These are phyloP conservation scores for Phytopythium mirpurense DNA, from an alignment of 352 stramenopile genomes.

Conservation along the genomic window DNA sequence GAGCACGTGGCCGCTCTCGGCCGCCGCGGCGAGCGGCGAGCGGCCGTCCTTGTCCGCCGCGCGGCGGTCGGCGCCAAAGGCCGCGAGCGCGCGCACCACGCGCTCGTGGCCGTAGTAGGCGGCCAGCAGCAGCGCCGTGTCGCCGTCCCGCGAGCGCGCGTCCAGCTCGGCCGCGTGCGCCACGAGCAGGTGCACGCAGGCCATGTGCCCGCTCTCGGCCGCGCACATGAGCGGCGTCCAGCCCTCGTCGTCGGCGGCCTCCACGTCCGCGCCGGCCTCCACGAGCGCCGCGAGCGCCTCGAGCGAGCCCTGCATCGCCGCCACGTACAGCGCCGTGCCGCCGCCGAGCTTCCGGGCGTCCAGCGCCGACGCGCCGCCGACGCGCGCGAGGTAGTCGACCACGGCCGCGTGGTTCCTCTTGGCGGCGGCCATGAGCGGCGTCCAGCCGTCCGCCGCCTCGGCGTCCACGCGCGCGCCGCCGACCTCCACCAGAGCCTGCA, in stretches of 20 bases:
- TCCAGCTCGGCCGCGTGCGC: slow-evolving; percentile 29
- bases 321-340: slow-evolving; percentile 15
- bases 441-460: slow-evolving; percentile 17
- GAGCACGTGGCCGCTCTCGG: background rate
- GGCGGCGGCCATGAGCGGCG: slow-evolving; percentile 19
- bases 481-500: slow-evolving; percentile 11
- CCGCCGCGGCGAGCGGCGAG: slow-evolving; percentile 11
- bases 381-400: slow-evolving; percentile 5
- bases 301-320: slow-evolving; percentile 12
- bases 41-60: slow-evolving; percentile 8
- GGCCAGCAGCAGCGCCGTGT: slow-evolving; percentile 17
- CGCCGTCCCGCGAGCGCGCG: slow-evolving; percentile 8
- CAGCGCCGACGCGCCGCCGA: background rate
- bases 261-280: slow-evolving; percentile 21
- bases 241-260: slow-evolving; percentile 40
- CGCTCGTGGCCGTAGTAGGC: slow-evolving; percentile 17
- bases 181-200: slow-evolving; percentile 32
- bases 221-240: slow-evolving; percentile 62
- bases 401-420: slow-evolving; percentile 17
- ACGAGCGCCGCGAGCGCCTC: slow-evolving; percentile 13
- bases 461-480: slow-evolving; percentile 8
- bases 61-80: slow-evolving; percentile 12
- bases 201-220: slow-evolving; percentile 46
- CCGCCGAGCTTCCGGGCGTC: background rate
- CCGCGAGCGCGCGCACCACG: slow-evolving; percentile 10